Conservation (phyloP, 176 grass and related monocot genomes). For the Puccinellia tenuiflora region DNA sequence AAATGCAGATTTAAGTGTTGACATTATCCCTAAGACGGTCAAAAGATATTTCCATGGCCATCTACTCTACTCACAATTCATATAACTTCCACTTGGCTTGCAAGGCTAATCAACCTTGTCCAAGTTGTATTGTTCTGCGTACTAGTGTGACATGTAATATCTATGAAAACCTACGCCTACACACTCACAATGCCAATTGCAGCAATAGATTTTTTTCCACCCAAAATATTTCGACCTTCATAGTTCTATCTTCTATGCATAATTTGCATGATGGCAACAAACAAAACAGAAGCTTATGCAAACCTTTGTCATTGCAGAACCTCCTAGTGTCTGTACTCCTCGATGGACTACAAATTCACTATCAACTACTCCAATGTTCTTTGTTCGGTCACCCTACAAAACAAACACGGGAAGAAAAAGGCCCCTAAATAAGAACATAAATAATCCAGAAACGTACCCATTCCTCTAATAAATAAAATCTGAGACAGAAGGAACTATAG, state of each 20-base stretch:
- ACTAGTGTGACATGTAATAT: not conserved
- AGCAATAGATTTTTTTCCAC: not conserved
- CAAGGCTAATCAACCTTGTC: not conserved
- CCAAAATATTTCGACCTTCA: not conserved
- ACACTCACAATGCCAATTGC: not conserved
- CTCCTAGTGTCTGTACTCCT: constrained; percentile 73
- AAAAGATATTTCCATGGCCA: not conserved
- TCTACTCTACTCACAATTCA: not conserved
- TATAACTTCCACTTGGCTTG: not conserved
- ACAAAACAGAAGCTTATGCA: constrained; percentile 21
- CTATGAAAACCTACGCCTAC: not conserved
- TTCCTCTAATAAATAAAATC: not conserved
- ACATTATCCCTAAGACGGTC: not conserved
- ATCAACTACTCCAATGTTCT: constrained; percentile 71
- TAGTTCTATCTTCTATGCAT: not conserved
- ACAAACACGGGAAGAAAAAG: not conserved
- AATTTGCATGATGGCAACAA: constrained; percentile 3
- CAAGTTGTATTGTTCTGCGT: not conserved
- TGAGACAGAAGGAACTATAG: not conserved
- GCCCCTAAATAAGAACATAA: not conserved
- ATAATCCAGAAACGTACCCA: not conserved
- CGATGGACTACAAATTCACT: constrained; percentile 78
- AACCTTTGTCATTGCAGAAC: constrained; percentile 49
- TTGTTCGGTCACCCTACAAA: constrained; percentile 75
- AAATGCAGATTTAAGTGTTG: constrained; percentile 6